Evolutionary conservation across 2,329 filamentous ascomycete species (phyloP), one percentile per base, ranked within the genome.

Genomic region (Trichophyton equinum): DNA sequence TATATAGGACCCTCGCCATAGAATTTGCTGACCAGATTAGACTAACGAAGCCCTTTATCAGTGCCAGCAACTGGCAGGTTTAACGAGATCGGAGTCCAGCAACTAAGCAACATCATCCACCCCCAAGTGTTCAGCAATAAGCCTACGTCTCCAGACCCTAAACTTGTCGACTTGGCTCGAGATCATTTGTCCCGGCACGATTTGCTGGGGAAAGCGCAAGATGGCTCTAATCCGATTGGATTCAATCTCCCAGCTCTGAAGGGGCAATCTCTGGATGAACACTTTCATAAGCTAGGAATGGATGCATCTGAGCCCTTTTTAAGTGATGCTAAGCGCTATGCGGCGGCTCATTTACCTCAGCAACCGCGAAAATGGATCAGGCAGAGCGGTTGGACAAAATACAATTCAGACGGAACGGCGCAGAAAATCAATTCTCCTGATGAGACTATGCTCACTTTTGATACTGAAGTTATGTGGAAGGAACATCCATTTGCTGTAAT

Each of bases 381-480:
- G 44, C 81, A 78, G 66, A 95, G 89, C 70, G 95, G 94, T 1
- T 99, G 94, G 94, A 97, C 91, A 0, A 96, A 91, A 74, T 99
- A 99, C 75, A 80, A 86, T 65, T 71, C 78, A 1, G 86, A 95
- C 71, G 91, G 89, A 22, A 79, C 77, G 11, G 81, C 80, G n/a
- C 88, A 94, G 70, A 72, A 79, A 2, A 83, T 96, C 3, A 84
- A 87, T 63, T 83, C 85, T 8, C 94, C 95, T 0, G 80, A 92
- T 63, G 91, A 94, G 70, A 76, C 82, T 2, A 86, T 92, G 80
- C 78, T 97, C 60, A 91, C 88, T 42, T 99, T 99, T 68, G 94
- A 99, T 74, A 95, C 91, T 0, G 94, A 99, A 74, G 91, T 96
- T 55, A 86, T 99, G 86, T 99, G 87, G 82, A 95, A 95, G 71